Percentiles rank a stretch among this genome's conserved stretches.
Evolutionary conservation across 495 filamentous ascomycete species (phyloP).

Genomic region (Talaromyces stipitatus): DNA sequence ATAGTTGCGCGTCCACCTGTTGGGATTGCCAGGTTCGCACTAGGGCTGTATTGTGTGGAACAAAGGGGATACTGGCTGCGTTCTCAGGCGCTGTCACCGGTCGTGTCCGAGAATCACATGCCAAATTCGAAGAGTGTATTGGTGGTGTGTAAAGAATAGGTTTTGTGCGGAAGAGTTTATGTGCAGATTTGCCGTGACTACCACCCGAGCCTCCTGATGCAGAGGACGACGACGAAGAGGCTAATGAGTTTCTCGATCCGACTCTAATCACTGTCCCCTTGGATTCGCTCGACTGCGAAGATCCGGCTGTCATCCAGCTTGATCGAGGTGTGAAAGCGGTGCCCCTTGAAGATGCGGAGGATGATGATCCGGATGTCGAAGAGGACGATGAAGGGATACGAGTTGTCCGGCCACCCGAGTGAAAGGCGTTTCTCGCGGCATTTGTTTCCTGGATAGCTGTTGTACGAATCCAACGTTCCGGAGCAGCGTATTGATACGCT

Average conservation of each 20-base stretch:
- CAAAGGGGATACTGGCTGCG: slow-evolving; percentile 7
- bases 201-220: slow-evolving; percentile 24
- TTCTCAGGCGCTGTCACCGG: slow-evolving; percentile 9
- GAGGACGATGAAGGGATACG: background rate
- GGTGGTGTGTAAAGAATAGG: slow-evolving; percentile 29
- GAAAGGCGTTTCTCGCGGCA: slow-evolving; percentile 22
- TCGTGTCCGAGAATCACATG: slow-evolving; percentile 15
- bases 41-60: slow-evolving; percentile 13
- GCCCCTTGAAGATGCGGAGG: background rate
- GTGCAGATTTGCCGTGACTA: slow-evolving; percentile 10
- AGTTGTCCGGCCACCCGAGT: slow-evolving; percentile 42
- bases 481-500: slow-evolving; percentile 79
- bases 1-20: slow-evolving; percentile 22
- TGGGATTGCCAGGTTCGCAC: slow-evolving; percentile 39
- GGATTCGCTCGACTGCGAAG: slow-evolving; percentile 23
- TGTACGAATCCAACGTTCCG: slow-evolving; percentile 61
- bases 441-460: slow-evolving; percentile 25
- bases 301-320: slow-evolving; percentile 13
- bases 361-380: background rate
- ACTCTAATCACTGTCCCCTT: slow-evolving; percentile 35
- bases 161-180: slow-evolving; percentile 17
- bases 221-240: slow-evolving; percentile 28
- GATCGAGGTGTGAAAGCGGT: background rate
- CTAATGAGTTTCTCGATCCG: slow-evolving; percentile 27
- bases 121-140: slow-evolving; percentile 23